Base-by-base conservation (phyloP, 1,139 yeast genomes). In the Blastobotrys malaysiensis region DNA sequence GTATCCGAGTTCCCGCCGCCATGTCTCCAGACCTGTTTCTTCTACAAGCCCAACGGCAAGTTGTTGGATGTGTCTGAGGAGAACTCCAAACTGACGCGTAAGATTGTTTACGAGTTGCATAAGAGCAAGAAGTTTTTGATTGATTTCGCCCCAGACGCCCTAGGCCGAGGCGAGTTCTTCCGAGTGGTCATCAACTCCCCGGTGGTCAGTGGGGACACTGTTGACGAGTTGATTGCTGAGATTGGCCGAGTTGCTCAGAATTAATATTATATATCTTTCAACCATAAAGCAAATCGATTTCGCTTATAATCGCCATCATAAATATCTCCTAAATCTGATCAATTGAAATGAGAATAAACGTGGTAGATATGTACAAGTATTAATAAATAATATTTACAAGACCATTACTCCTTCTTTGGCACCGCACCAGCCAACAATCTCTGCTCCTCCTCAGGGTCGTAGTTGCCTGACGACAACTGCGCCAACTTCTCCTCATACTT, bases 141-240 rank as follows among this genome's bases (percentile, higher is more conserved):
- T 43, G 96, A 88, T 67, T 88, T 81, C 67, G 85, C 95, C n/a
- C 96, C 96, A 2, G 79, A 81, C 43, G 73, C 75, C 1, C 75
- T 73, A 45, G 74, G 77, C 43, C 70, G 77, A 47, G 95, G 95
- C 3, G 95, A 88, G 67, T 88, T 88, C 65, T 88, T 88, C 75
- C 74, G 96, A 57, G 95, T 86, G 18, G 96, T 88, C 11, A 83
- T 88, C 70, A 86, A 86, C 68, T 82, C 93, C 43, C 95, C 96
- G 1, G 78, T 63, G 26, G 75, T 80, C 5, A 68, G 76, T 7
- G 71, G 70, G 43, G 70, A 60, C 11, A 65, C 73, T 0, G 70
- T 79, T 19, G 83, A 80, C 56, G 68, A 64, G 46, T 68, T 79
- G 45, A 63, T 79, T 4, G 63, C 58, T 3, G 64, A 64, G 44